A percentile compares a stretch with the other conserved stretches of the same genome.
These are phyloP conservation scores for Aspergillus sp. DNA, from an alignment of 2,329 filamentous ascomycete species.

Conservation along the genomic window DNA sequence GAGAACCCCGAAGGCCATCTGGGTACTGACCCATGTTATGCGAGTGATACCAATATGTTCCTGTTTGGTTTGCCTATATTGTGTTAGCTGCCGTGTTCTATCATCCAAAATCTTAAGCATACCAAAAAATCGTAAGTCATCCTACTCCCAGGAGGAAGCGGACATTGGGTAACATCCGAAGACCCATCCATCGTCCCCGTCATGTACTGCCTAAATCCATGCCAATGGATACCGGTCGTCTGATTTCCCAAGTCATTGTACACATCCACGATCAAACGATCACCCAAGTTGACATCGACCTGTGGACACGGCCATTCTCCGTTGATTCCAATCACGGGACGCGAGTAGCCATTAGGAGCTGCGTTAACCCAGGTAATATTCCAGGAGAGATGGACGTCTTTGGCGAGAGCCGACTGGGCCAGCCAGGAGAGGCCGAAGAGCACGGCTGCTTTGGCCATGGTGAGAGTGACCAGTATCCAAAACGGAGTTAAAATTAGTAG, in stretches of 20 bases:
- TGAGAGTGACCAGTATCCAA: not conserved
- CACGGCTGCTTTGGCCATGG: not conserved
- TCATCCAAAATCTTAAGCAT: conserved; percentile 1
- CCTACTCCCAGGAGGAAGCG: conserved; percentile 55
- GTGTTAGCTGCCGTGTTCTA: conserved; percentile 29
- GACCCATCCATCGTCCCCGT: conserved; percentile 67
- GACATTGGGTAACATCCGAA: conserved; percentile 59
- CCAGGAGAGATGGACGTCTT: conserved; percentile 35
- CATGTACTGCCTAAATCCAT: conserved; percentile 64
- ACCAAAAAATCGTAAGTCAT: conserved; percentile 63
- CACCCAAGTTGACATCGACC: conserved; percentile 32
- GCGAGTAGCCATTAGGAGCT: conserved; percentile 62
- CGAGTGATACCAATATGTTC: conserved; percentile 75
- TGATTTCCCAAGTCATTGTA: conserved; percentile 34
- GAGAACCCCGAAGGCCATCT: conserved; percentile 59
- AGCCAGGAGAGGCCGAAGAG: not conserved
- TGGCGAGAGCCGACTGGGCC: not conserved
- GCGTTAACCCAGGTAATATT: conserved; percentile 64
- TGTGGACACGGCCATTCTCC: conserved; percentile 66
- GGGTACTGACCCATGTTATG: conserved; percentile 63
- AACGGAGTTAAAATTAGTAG: too few species aligned
- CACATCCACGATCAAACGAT: conserved; percentile 34
- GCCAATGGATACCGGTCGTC: conserved; percentile 49
- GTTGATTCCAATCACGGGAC: conserved; percentile 69
- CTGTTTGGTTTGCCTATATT: conserved; percentile 48